Percentiles rank a stretch among this genome's conserved stretches.
phyloP scores from a whole-genome alignment of 2,329 filamentous ascomycete genomes.

The Neobulgaria alba region DNA sequence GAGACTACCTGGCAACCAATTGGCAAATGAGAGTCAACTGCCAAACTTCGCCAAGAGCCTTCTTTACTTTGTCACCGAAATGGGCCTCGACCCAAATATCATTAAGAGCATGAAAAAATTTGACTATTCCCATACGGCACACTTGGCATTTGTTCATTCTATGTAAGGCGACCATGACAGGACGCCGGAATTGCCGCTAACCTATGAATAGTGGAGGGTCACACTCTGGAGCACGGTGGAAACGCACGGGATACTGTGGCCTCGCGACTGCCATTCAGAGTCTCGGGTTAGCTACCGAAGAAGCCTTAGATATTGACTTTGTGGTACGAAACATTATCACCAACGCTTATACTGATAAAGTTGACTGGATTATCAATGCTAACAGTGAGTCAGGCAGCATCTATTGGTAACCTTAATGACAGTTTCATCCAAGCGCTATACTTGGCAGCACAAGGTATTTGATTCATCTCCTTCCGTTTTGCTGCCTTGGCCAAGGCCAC shows the following conservation, averaged over 20 bases:
- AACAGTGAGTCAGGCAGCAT: slow-evolving; percentile 52
- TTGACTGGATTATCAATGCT: slow-evolving; percentile 5
- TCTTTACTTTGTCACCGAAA: slow-evolving; percentile 58
- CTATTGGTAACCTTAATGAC: slow-evolving; percentile 66
- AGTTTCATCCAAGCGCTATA: slow-evolving; percentile 55
- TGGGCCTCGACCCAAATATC: slow-evolving; percentile 55
- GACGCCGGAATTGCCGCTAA: neutral
- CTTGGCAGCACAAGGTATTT: slow-evolving; percentile 45
- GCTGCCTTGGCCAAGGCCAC: too few relatives aligned
- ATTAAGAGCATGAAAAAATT: slow-evolving; percentile 64
- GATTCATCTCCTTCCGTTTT: neutral
- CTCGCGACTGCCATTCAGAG: slow-evolving; percentile 57
- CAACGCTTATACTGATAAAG: neutral
- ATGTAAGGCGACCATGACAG: slow-evolving; percentile 49
- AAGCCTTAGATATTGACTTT: slow-evolving; percentile 61
- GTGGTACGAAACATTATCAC: slow-evolving; percentile 41
- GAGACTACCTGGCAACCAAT: slow-evolving; percentile 29
- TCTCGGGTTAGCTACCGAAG: slow-evolving; percentile 50
- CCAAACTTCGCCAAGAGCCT: slow-evolving; percentile 63
- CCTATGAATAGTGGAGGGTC: slow-evolving; percentile 41
- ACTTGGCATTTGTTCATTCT: slow-evolving; percentile 75
- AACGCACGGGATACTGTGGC: slow-evolving; percentile 62
- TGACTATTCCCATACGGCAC: slow-evolving; percentile 66
- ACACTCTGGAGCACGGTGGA: slow-evolving; percentile 40
- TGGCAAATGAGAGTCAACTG: slow-evolving; percentile 15